Percentiles rank a stretch among this genome's conserved stretches.
phyloP scores from a whole-genome alignment of 2,329 filamentous ascomycete genomes.

The Onygenales sp. region DNA sequence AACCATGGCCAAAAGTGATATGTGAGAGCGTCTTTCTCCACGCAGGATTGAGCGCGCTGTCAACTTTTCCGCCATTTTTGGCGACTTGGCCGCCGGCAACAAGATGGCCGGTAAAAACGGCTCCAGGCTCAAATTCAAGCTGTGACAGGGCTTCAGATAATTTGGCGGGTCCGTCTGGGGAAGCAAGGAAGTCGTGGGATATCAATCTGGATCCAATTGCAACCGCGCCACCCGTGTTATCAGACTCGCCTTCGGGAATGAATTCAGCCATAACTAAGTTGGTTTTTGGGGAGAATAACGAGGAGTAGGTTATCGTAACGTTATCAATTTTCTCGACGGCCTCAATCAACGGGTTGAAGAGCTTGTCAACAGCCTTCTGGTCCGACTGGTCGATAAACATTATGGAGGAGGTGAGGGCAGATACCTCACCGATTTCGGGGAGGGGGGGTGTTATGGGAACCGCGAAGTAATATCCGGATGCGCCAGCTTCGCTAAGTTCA shows the following conservation, averaged over 20 bases:
- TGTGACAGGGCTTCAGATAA: constrained; percentile 30
- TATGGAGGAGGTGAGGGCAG: constrained; percentile 8
- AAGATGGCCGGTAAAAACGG: constrained; percentile 18
- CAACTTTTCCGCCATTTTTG: constrained; percentile 27
- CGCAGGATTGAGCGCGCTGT: constrained; percentile 3
- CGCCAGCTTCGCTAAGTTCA: constrained; percentile 37
- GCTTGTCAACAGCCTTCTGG: constrained; percentile 8
- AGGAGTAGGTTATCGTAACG: constrained; percentile 11
- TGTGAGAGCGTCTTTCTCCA: constrained; percentile 3
- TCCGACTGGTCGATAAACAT: constrained; percentile 20
- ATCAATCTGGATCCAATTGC: constrained; percentile 25
- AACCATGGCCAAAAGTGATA: constrained; percentile 23
- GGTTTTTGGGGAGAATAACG: constrained; percentile 15
- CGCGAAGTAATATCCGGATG: constrained; percentile 30
- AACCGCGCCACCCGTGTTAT: constrained; percentile 15
- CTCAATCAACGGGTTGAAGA: constrained; percentile 13
- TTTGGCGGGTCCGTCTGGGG: constrained; percentile 13
- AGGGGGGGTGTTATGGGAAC: constrained; percentile 18
- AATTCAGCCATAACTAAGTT: constrained; percentile 11
- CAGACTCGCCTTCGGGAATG: constrained; percentile 12
- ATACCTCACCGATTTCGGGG: constrained; percentile 20
- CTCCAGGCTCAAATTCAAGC: constrained; percentile 12
- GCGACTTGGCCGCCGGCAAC: constrained; percentile 30
- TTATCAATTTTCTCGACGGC: constrained; percentile 12
- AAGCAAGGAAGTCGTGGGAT: constrained; percentile 21